Evolutionary conservation across 2,329 filamentous ascomycete species (phyloP), one percentile per base, ranked within the genome.

Genomic region (Fusarium sp.): DNA sequence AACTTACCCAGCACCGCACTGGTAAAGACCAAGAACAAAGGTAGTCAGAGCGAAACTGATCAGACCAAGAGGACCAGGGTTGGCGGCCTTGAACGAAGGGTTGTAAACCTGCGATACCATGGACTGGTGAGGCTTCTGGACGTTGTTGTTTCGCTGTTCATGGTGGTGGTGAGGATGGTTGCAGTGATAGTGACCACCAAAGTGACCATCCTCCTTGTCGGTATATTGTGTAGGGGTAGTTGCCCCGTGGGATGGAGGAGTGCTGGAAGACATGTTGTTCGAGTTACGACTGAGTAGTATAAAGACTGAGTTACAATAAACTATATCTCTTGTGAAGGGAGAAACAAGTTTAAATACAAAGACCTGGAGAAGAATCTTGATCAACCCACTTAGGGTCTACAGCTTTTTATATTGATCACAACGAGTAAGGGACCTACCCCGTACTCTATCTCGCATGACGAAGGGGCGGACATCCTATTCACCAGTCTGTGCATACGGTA

Each of bases 21-120:
- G 77, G 65, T 82, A 82, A 3, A 86, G 74, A 26, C 83, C 83
- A 37, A 91, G 82, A 16, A 88, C 83, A 74, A 91, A 90, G 12
- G 88, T 90, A 12, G 89, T 90, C 68, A 89, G 75, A n/a, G 88
- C 88, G 78, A 91, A 91, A 79, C 86, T 87, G 52, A 87, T 84
- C 48, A 89, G 82, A 58, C 87, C 87, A 23, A 89, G 81, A 12
- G 87, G 87, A 61, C 86, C 86, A 48, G 88, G 87, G 76, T 89
- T 89, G 76, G 83, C 87, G 74, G 88, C 82, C 65, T 84, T 86
- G 77, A 78, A 76, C 2, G 70, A 68, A 51, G 78, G 77, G 46
- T 79, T 69, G 28, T 71, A 71, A 37, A 80, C 79, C 62, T 80
- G 78, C 14, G 78, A 80, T 25, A 80, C 72, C 60, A 71, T 79